A percentile compares a stretch with the other conserved stretches of the same genome.
phyloP scores from a whole-genome alignment of 2,329 filamentous ascomycete species.

The Diaporthe citrichinensis region DNA sequence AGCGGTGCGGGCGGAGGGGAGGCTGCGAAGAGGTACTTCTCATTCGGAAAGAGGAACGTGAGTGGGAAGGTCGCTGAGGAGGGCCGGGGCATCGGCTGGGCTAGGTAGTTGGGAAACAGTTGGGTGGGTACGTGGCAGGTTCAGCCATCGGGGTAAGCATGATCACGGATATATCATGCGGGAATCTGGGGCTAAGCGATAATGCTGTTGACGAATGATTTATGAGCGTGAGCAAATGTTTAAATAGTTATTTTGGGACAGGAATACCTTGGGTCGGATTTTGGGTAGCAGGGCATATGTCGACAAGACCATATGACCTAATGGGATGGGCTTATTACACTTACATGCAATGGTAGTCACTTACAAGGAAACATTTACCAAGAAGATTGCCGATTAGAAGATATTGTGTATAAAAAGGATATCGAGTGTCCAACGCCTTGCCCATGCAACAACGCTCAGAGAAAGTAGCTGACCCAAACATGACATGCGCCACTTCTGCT shows the following conservation, averaged over 20 bases:
- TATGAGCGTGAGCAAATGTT: conserved; percentile 12
- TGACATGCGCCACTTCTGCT: neutral
- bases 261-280: conserved; percentile 13
- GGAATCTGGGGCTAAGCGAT: neutral
- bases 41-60: conserved; percentile 69
- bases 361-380: neutral
- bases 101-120: neutral
- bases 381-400: conserved; percentile 27
- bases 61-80: conserved; percentile 83
- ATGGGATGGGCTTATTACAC: neutral
- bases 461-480: neutral
- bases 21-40: conserved; percentile 45
- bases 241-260: conserved; percentile 29
- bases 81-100: conserved; percentile 55
- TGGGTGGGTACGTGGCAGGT: neutral
- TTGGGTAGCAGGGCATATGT: conserved; percentile 18
- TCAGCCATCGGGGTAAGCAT: neutral
- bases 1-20: conserved; percentile 42
- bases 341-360: neutral
- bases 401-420: conserved; percentile 13
- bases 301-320: neutral
- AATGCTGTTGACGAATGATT: conserved; percentile 18
- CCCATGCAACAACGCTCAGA: conserved; percentile 29
- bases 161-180: neutral
- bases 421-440: conserved; percentile 6